Conservation (phyloP, 1,284 basidiomycete genomes). For the Rhodofomes roseus region DNA sequence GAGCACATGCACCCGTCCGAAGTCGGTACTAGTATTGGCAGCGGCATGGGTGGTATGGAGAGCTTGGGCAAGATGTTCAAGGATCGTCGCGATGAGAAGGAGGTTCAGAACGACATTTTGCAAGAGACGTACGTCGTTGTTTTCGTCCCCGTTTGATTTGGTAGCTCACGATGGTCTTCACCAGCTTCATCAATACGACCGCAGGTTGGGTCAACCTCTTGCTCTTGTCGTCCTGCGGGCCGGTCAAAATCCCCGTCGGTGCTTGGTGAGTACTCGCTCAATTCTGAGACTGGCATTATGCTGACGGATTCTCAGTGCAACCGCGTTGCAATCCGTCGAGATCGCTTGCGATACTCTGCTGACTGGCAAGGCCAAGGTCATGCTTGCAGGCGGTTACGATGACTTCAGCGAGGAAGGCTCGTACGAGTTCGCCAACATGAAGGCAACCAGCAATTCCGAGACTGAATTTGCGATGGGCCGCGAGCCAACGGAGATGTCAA, state of each 20-base stretch:
- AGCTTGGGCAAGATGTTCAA: constrained; percentile 96
- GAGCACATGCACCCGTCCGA: constrained; percentile 96
- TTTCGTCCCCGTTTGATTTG: too few species aligned
- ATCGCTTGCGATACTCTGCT: constrained; percentile 96
- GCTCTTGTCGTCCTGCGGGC: constrained; percentile 90
- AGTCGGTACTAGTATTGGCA: constrained; percentile 88
- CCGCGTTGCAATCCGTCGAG: constrained; percentile 95
- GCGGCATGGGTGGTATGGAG: constrained; percentile 95
- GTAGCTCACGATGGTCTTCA: background rate
- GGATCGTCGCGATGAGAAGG: constrained; percentile 94
- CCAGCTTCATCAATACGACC: constrained; percentile 93
- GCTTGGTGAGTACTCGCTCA: constrained; percentile 67
- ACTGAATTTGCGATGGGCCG: constrained; percentile 98
- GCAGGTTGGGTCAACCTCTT: constrained; percentile 98
- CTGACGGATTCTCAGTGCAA: constrained; percentile 58
- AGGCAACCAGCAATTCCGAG: constrained; percentile 95
- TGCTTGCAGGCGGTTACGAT: constrained; percentile 98
- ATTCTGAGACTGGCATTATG: background rate
- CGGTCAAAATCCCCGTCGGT: constrained; percentile 98
- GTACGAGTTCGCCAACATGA: constrained; percentile 99
- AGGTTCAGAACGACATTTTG: constrained; percentile 96
- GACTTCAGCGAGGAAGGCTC: constrained; percentile 97
- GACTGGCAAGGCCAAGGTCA: constrained; percentile 96
- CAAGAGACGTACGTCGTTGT: constrained; percentile 82
- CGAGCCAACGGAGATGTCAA: constrained; percentile 97